Percentiles rank a stretch among this genome's conserved stretches.
Conservation (phyloP, 805 yeast species). For the Starmera amethionina region DNA sequence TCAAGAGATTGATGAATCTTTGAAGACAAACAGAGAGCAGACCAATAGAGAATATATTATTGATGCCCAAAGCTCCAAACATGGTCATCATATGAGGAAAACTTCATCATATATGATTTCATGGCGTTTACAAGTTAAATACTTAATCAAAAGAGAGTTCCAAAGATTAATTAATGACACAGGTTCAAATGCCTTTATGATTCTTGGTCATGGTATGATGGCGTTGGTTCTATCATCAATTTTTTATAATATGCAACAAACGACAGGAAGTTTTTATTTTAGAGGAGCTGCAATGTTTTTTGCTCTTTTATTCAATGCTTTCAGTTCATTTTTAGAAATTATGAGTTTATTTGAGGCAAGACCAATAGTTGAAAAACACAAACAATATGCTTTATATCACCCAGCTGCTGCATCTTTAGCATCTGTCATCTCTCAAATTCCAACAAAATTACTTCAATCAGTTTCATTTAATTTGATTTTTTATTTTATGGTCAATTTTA, state of each 20-base stretch:
- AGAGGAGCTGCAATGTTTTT: slow-evolving; percentile 62
- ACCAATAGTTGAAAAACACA: slow-evolving; percentile 50
- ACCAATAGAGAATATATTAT: slow-evolving; percentile 17
- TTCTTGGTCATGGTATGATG: slow-evolving; percentile 38
- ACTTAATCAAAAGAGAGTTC: slow-evolving; percentile 34
- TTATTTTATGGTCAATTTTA: slow-evolving; percentile 46
- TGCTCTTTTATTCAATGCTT: slow-evolving; percentile 53
- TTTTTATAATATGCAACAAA: slow-evolving; percentile 37
- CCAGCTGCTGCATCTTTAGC: slow-evolving; percentile 60
- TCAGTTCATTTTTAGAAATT: slow-evolving; percentile 50
- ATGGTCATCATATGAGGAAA: slow-evolving; percentile 35
- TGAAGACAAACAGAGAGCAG: slow-evolving; percentile 4
- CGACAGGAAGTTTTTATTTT: slow-evolving; percentile 39
- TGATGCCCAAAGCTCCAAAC: slow-evolving; percentile 41
- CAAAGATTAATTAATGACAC: slow-evolving; percentile 39
- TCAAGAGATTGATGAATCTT: slow-evolving; percentile 30
- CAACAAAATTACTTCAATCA: slow-evolving; percentile 34
- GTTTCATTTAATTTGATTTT: slow-evolving; percentile 37
- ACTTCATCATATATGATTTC: slow-evolving; percentile 46
- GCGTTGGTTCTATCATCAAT: slow-evolving; percentile 48
- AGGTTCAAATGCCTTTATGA: slow-evolving; percentile 34
- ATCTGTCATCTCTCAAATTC: slow-evolving; percentile 49
- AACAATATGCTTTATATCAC: slow-evolving; percentile 45
- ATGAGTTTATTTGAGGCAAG: slow-evolving; percentile 47
- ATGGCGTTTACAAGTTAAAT: slow-evolving; percentile 40